These are phyloP conservation scores for Polymyxa betae DNA, from an alignment of 208 protist species.

Conservation along the genomic window DNA sequence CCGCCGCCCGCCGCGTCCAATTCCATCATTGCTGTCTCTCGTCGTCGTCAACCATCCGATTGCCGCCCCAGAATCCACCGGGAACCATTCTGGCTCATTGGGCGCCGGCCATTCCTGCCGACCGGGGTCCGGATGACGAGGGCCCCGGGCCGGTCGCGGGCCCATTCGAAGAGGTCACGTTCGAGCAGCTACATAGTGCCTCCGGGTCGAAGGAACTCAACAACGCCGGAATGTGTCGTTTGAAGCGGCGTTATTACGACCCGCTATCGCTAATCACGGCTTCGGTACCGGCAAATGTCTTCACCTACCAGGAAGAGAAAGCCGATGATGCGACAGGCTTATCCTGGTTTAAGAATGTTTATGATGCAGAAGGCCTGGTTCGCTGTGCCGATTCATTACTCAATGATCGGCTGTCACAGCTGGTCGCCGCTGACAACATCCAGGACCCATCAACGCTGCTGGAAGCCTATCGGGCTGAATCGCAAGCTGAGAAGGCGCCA, in stretches of 20 bases:
- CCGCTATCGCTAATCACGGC: not conserved
- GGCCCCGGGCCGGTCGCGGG: not conserved
- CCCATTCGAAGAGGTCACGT: conserved; percentile 5
- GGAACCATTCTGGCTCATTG: too few species aligned
- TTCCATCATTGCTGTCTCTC: too few species aligned
- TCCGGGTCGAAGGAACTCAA: not conserved
- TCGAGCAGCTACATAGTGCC: not conserved
- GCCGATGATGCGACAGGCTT: not conserved
- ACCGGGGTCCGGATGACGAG: not conserved
- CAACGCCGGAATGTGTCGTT: not conserved
- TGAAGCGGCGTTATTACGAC: conserved; percentile 4
- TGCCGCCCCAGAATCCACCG: too few species aligned
- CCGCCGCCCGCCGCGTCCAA: too few species aligned
- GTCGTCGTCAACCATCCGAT: too few species aligned
- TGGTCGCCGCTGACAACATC: not conserved
- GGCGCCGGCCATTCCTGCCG: not conserved
- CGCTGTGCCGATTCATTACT: not conserved
- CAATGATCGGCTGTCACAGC: not conserved
- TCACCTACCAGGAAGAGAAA: not conserved
- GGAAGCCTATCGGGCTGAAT: not conserved
- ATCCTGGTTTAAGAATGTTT: not conserved
- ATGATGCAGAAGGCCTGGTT: not conserved
- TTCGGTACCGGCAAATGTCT: not conserved
- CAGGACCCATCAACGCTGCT: not conserved
- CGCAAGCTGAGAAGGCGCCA: not conserved